Percentiles rank a stretch among this genome's conserved stretches.
Conservation (phyloP, 305 asterid genomes). For the Fraxinus angustifolia region DNA sequence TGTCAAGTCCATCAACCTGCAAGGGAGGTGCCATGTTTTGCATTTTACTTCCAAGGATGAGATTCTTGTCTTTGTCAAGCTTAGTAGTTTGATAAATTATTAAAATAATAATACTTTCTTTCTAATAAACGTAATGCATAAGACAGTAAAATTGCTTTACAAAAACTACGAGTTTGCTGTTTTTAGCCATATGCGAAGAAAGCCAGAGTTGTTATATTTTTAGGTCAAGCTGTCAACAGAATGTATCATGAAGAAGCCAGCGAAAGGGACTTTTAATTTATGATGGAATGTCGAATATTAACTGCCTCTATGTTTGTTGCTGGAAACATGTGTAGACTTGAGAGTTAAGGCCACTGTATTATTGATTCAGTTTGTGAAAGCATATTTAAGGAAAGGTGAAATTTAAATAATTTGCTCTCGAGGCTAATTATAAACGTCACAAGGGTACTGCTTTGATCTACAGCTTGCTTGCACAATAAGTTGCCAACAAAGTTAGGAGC, state of each 20-base stretch:
- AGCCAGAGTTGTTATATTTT: background rate
- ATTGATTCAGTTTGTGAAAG: conserved; percentile 5
- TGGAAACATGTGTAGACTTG: background rate
- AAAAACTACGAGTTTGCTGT: conserved; percentile 2
- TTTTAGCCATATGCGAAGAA: background rate
- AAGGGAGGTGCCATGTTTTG: conserved; percentile 18
- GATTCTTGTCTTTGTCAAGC: conserved; percentile 7
- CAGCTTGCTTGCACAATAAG: background rate
- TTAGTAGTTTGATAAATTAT: background rate
- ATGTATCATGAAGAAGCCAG: conserved; percentile 10
- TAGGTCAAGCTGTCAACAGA: conserved; percentile 6
- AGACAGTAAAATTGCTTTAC: conserved; percentile 11
- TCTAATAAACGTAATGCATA: background rate
- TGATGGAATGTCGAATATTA: background rate
- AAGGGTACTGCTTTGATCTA: background rate
- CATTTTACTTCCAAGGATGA: conserved; percentile 1
- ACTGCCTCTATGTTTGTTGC: background rate
- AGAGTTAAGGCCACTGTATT: background rate
- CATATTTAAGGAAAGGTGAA: conserved; percentile 1
- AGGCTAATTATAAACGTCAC: background rate
- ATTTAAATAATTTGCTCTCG: background rate
- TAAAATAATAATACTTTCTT: conserved; percentile 4
- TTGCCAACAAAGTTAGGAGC: background rate
- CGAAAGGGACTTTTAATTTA: background rate
- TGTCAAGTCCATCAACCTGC: conserved; percentile 6